Base-by-base conservation (phyloP, 805 yeast species). In the Schwanniomyces yamadae region DNA sequence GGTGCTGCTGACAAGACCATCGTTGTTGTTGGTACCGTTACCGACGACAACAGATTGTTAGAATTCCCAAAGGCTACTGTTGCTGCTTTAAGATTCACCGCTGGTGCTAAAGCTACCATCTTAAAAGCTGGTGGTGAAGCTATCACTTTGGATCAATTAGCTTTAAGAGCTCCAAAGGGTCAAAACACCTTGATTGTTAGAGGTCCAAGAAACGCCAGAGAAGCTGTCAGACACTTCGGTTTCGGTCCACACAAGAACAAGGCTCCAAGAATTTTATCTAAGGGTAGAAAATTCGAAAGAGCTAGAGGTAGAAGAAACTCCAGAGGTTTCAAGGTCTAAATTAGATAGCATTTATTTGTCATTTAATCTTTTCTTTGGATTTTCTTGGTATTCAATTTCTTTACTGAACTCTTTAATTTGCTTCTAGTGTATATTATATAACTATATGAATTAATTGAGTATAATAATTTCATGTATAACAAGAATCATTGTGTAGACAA, bases 291-390 rank as follows among this genome's bases (percentile, higher is more conserved):
- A 80, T 93, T 93, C 84, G 99, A 93, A 84, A 89, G 93, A 78
- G 99, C 97, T 66, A 93, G 99, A 87, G 99, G 99, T 84, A 95
- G 84, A 77, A 83, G 99, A 80, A 84, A 80, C 73, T 90, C 98
- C 58, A 89, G 95, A 84, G 99, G 96, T 80, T 93, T 93, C 99
- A 93, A 93, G 86, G 99, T 93, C 78, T 93, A 91, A 88, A 57
- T 49, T 45, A 40, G 39, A 25, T 33, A 30, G 28, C 29, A 21
- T 31, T n/a, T 28, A 28, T 28, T n/a, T 28, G 31, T 18, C 16
- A 27, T 27, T 34, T 37, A 21, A 15, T 18, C 15, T 33, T 28
- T 23, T 21, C 31, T 19, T 33, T 28, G 20, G 24, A 19, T 31
- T 27, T 31, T 31, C 31, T 34, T 31, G 12, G 27, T 31, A 25